Percentiles rank a stretch among this genome's conserved stretches.
Evolutionary conservation across 2,329 filamentous ascomycete species (phyloP).

Genomic region (Cladosporium colombiae): DNA sequence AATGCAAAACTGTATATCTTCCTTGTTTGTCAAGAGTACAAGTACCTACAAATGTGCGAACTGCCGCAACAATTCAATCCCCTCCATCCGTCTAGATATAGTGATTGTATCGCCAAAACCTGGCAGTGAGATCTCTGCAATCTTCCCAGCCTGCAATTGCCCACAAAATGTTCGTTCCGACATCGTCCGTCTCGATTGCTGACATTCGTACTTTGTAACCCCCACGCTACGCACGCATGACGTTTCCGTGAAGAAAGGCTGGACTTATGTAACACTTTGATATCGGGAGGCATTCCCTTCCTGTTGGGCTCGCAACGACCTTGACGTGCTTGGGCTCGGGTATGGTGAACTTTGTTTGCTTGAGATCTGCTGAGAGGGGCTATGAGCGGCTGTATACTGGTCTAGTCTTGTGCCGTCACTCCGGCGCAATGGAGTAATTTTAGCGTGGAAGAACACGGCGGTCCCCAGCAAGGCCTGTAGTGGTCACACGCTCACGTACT

Average conservation of each 20-base stretch:
- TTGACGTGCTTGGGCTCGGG: background rate
- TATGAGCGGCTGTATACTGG: background rate
- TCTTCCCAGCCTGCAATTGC: background rate
- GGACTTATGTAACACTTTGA: background rate
- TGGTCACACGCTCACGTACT: background rate
- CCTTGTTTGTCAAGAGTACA: no score
- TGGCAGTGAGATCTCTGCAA: background rate
- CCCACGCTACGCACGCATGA: background rate
- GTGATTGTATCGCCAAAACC: background rate
- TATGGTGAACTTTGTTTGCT: conserved; percentile 1
- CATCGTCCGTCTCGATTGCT: background rate
- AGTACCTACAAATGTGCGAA: no score
- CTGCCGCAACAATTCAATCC: no score
- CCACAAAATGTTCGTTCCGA: background rate
- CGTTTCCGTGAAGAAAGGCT: background rate
- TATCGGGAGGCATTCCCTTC: background rate
- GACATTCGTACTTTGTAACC: background rate
- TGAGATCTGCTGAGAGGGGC: background rate
- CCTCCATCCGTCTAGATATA: background rate
- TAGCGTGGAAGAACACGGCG: background rate
- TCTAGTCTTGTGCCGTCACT: background rate
- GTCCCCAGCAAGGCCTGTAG: background rate
- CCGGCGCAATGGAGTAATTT: background rate
- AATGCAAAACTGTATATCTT: no score
- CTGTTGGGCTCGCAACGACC: background rate